Evolutionary conservation across 83 land plant genomes (phyloP).

Genomic region (Picea abies): DNA sequence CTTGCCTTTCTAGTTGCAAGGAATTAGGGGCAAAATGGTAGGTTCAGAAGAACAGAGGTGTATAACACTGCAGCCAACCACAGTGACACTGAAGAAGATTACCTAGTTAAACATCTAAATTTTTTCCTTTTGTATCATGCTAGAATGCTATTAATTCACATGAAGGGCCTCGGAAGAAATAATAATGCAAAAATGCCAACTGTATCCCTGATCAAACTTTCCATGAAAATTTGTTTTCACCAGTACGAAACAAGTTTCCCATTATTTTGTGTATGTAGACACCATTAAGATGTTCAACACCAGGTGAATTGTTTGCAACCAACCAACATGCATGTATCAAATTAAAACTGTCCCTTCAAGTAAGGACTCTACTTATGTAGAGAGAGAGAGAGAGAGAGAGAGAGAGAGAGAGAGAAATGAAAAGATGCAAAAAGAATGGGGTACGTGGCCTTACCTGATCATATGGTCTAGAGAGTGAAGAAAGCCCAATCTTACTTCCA

Average conservation of each 20-base stretch:
- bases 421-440: background rate
- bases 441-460: constrained; percentile 45
- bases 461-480: constrained; percentile 52
- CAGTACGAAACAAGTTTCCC: background rate
- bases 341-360: background rate
- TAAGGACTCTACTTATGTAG: background rate
- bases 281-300: too few relatives aligned
- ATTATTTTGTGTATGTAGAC: too few relatives aligned
- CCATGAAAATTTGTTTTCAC: background rate
- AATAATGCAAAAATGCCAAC: background rate
- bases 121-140: background rate
- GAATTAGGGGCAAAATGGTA: background rate
- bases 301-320: too few relatives aligned
- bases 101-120: background rate
- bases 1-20: too few relatives aligned
- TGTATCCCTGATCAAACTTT: background rate
- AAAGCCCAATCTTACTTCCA: constrained; percentile 71
- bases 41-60: background rate
- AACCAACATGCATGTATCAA: background rate
- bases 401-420: constrained; percentile 8
- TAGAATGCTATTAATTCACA: too few relatives aligned
- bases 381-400: background rate
- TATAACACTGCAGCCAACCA: background rate
- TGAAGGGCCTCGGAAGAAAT: background rate
- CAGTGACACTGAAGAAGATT: background rate